Percentiles rank a stretch among this genome's conserved stretches.
These are phyloP conservation scores for Russula foetens DNA, from an alignment of 768 basidiomycete genomes.

Conservation along the genomic window DNA sequence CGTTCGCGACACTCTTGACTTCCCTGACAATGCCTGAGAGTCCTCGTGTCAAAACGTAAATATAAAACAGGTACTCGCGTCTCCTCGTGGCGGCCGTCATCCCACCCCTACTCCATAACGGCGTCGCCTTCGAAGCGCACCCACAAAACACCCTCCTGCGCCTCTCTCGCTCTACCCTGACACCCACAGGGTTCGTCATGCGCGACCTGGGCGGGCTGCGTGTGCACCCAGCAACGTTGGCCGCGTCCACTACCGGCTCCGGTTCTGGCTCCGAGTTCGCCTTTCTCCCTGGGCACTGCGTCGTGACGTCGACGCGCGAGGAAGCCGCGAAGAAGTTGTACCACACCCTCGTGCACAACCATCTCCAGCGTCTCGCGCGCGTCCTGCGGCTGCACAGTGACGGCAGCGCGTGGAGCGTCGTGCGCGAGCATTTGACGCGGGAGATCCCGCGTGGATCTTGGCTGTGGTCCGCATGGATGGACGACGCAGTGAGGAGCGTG, in stretches of 20 bases:
- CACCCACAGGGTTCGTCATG: constrained; percentile 42
- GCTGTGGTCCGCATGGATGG: constrained; percentile 39
- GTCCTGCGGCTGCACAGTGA: constrained; percentile 44
- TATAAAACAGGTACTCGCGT: constrained; percentile 37
- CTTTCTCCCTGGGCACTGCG: constrained; percentile 46
- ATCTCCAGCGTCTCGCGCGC: constrained; percentile 48
- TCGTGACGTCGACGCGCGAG: constrained; percentile 38
- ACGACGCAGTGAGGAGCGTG: constrained; percentile 24
- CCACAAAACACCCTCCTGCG: constrained; percentile 49
- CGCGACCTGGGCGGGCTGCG: constrained; percentile 53
- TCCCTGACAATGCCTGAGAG: not conserved
- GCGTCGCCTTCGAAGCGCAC: constrained; percentile 55
- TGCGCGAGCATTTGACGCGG: constrained; percentile 37
- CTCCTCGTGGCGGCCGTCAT: constrained; percentile 45
- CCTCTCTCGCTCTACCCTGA: constrained; percentile 35
- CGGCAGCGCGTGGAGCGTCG: constrained; percentile 43
- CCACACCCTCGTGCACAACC: constrained; percentile 53
- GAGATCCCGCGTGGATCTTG: constrained; percentile 39
- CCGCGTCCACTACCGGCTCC: constrained; percentile 30
- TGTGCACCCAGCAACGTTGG: constrained; percentile 42
- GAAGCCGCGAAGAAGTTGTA: constrained; percentile 52
- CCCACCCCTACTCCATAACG: constrained; percentile 44
- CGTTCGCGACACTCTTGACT: constrained; percentile 2
- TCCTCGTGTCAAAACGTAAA: not conserved
- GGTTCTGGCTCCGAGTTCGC: constrained; percentile 36